Evolutionary conservation across 176 grass and related monocot genomes (phyloP).

Genomic region (Areca catechu): DNA sequence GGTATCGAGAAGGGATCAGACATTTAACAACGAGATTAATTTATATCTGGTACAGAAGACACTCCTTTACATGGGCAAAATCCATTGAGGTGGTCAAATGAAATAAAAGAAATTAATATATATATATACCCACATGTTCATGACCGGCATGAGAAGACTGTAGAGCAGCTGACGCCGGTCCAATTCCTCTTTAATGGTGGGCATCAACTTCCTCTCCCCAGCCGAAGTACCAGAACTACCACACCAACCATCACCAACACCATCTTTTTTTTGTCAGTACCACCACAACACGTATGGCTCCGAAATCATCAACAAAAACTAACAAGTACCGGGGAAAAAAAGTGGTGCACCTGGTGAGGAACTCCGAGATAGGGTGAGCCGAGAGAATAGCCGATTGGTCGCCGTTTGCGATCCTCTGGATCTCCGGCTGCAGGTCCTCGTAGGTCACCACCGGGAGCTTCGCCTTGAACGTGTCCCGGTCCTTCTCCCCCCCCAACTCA

Average conservation of each 20-base stretch:
- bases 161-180: constrained; percentile 12
- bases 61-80: too few species aligned
- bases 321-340: too few species aligned
- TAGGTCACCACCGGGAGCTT: constrained; percentile 15
- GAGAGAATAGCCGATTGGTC: constrained; percentile 17
- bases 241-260: too few species aligned
- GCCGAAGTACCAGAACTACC: constrained; percentile 11
- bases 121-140: constrained; percentile 5
- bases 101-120: not conserved
- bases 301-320: too few species aligned
- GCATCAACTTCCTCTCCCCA: constrained; percentile 17
- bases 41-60: too few species aligned
- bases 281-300: too few species aligned
- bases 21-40: too few species aligned
- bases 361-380: constrained; percentile 10
- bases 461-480: constrained; percentile 3
- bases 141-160: constrained; percentile 18
- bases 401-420: constrained; percentile 15
- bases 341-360: constrained; percentile 6
- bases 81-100: not conserved
- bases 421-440: constrained; percentile 13
- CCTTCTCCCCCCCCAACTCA: not conserved
- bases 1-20: too few species aligned
- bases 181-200: constrained; percentile 7
- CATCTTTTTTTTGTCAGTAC: too few species aligned